Percentiles rank a stretch among this genome's conserved stretches.
Evolutionary conservation across 202 grass and related monocot genomes (phyloP).

Genomic region (Cymbopogon flexuosus): DNA sequence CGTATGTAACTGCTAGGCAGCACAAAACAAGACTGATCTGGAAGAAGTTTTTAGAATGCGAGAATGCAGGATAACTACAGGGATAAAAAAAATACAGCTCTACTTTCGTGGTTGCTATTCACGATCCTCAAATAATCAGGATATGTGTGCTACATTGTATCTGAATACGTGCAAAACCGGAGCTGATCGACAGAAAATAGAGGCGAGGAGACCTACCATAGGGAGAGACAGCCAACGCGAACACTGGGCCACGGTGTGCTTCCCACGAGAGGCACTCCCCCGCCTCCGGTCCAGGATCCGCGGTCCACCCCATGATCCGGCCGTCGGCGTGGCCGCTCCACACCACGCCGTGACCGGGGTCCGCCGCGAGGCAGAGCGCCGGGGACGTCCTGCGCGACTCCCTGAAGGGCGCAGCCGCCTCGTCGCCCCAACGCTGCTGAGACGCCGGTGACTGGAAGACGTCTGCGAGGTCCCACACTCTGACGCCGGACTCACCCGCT

Average conservation of each 20-base stretch:
- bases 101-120: not conserved
- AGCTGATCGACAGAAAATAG: not conserved
- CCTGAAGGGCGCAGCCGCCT: conserved; percentile 51
- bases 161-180: not conserved
- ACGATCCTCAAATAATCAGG: not conserved
- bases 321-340: conserved; percentile 83
- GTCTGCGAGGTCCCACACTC: conserved; percentile 60
- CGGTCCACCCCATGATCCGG: conserved; percentile 56
- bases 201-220: conserved; percentile 45
- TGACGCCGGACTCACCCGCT: conserved; percentile 54
- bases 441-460: conserved; percentile 33
- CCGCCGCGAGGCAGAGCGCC: conserved; percentile 47
- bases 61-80: not conserved
- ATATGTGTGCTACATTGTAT: not conserved
- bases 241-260: conserved; percentile 55
- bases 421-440: conserved; percentile 53
- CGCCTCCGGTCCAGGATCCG: conserved; percentile 9
- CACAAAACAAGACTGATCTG: not conserved
- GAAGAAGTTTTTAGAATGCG: not conserved
- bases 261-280: conserved; percentile 57
- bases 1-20: not conserved
- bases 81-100: not conserved
- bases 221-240: conserved; percentile 57
- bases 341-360: conserved; percentile 48
- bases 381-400: conserved; percentile 52